These are phyloP conservation scores for Geotrichum carabidarum DNA, from an alignment of 1,139 yeast species.

Conservation along the genomic window DNA sequence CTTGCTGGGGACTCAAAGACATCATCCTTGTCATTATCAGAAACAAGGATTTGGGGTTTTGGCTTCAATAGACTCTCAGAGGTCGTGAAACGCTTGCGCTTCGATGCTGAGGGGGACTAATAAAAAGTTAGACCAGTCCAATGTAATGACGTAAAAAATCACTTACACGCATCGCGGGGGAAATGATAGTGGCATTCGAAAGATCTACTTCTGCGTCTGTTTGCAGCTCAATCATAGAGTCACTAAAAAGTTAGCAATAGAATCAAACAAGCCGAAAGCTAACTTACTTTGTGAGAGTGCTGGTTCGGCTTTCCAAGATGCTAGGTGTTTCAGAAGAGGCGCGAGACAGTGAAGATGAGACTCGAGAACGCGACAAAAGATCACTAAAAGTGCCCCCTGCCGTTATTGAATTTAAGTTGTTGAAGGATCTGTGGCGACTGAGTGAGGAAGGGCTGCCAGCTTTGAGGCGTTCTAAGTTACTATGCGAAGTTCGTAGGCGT, in stretches of 20 bases:
- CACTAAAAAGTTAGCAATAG: not conserved
- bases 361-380: constrained; percentile 4
- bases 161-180: not conserved
- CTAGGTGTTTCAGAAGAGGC: constrained; percentile 7
- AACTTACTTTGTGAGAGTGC: constrained; percentile 12
- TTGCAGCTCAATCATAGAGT: constrained; percentile 2
- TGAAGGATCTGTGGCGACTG: constrained; percentile 4
- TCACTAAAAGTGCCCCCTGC: constrained; percentile 6
- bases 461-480: constrained; percentile 4
- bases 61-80: not conserved
- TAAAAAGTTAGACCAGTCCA: not conserved
- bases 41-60: not conserved
- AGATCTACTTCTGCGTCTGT: constrained; percentile 1
- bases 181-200: not conserved
- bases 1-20: not conserved
- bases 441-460: not conserved
- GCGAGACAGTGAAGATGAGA: constrained; percentile 4
- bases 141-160: not conserved
- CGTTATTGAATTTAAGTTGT: not conserved
- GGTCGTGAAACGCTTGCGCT: not conserved
- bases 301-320: constrained; percentile 8
- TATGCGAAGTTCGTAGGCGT: constrained; percentile 11
- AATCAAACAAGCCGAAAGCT: not conserved
- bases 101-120: not conserved
- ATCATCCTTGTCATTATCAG: not conserved